Base-by-base conservation (phyloP, 2,329 filamentous ascomycete genomes). In the Colletotrichum acutatum region DNA sequence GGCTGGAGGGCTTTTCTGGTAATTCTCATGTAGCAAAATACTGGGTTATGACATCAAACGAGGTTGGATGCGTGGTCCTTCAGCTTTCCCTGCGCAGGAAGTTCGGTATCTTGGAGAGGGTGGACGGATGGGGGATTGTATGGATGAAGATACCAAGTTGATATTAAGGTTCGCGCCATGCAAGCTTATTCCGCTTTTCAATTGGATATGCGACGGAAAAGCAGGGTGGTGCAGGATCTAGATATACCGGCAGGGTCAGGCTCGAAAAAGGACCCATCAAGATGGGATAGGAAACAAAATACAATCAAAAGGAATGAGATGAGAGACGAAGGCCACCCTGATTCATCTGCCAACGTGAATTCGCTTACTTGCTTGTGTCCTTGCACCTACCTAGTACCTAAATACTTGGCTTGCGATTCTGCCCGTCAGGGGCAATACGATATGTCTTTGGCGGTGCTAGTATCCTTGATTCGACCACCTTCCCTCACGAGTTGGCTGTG, bases 21-120 rank as follows among this genome's bases (percentile, higher is more conserved):
- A 34, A 32, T 24, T 19, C 28, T 26, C 32, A 24, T 53, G 60
- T 53, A 53, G 28, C 7, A 63, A 63, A 22, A 53, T 19, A 16
- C 16, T 12, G 58, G 30, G 34, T 11, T 49, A 9, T 26, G 42
- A 46, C 3, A 5, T 26, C 42, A 22, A 57, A 3, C n/a, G 60
- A 58, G 6, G 53, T 34, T 53, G 30, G 24, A 1, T 4, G 32
- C 2, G 42, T 24, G 42, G 42, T 30, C 30, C 46, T 14, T 46
- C 11, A 26, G 32, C 46, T 56, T 57, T 69, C 53, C 26, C 53
- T 72, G 70, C 66, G 70, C 54, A 64, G 66, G 66, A 9, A 46
- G 34, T 14, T 7, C 53, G 66, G 66, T 24, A 54, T 69, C 42
- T 72, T 26, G 5, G 16, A 19, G 1, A n/a, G 42, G 19, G 32